Conservation (phyloP, 495 filamentous ascomycete species). For the Annulohypoxylon maeteangense region DNA sequence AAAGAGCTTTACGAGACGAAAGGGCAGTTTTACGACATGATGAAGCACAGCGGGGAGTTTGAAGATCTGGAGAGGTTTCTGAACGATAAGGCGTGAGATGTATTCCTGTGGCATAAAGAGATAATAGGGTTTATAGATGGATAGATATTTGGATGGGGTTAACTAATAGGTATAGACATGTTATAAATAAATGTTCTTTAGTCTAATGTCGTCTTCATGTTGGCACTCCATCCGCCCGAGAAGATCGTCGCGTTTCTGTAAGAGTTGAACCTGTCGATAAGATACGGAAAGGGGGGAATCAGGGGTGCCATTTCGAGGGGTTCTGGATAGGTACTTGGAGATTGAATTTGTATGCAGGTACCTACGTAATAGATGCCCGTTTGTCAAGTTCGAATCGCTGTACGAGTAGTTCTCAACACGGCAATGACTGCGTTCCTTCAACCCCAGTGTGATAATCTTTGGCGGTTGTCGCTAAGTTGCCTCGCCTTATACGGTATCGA, state of each 20-base stretch:
- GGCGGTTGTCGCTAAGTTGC: neutral
- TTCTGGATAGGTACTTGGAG: too few relatives aligned
- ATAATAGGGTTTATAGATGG: neutral
- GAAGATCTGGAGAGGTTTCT: conserved; percentile 53
- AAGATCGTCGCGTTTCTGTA: too few relatives aligned
- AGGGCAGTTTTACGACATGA: conserved; percentile 63
- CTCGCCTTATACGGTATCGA: neutral
- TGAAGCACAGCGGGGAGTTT: conserved; percentile 62
- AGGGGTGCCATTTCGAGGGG: too few relatives aligned
- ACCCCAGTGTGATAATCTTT: neutral
- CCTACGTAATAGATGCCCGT: too few relatives aligned
- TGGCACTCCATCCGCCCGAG: too few relatives aligned
- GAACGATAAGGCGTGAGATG: conserved; percentile 18
- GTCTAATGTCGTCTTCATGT: neutral
- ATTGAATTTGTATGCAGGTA: too few relatives aligned
- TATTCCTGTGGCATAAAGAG: neutral
- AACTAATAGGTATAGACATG: neutral
- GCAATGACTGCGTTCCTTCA: neutral
- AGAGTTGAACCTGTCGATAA: too few relatives aligned
- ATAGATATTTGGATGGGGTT: neutral
- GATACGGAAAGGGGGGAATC: too few relatives aligned
- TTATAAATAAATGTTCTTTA: neutral
- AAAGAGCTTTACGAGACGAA: conserved; percentile 53
- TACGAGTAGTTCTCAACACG: neutral
- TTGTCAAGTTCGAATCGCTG: too few relatives aligned